Conservation (phyloP, 2,329 filamentous ascomycete genomes). For the Zelopaecilomyces penicillatus region DNA sequence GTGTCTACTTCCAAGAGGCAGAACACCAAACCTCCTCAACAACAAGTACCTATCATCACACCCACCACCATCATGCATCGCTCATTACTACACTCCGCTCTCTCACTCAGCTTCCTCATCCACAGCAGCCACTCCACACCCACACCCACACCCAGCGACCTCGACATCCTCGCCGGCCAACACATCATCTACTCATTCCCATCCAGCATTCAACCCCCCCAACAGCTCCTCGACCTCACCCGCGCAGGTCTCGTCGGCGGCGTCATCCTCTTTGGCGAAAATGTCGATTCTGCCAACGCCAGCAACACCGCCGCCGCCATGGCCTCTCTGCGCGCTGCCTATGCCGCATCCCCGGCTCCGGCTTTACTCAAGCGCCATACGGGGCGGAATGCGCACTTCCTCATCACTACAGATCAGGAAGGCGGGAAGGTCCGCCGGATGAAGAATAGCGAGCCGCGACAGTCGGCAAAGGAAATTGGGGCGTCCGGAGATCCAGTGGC, state of each 20-base stretch:
- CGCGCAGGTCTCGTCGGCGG: conserved; percentile 8
- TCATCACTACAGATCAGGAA: conserved; percentile 10
- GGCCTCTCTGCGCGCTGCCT: conserved; percentile 3
- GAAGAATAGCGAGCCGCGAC: conserved; percentile 1
- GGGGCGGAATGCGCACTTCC: conserved; percentile 3
- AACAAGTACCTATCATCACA: no score
- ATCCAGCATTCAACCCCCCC: conserved; percentile 3
- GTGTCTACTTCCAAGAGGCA: no score
- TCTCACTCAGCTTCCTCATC: no score
- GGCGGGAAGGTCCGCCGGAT: conserved; percentile 8
- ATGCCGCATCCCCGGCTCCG: conserved; percentile 6
- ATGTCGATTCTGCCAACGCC: conserved; percentile 2
- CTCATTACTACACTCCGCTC: no score
- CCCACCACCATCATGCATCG: no score
- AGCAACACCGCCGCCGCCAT: conserved; percentile 7
- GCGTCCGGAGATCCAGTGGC: conserved; percentile 1
- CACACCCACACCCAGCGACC: background rate
- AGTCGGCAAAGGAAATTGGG: conserved; percentile 4
- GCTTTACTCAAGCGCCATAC: conserved; percentile 3
- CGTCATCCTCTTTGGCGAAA: conserved; percentile 8
- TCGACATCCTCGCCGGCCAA: conserved; percentile 8
- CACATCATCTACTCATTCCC: conserved; percentile 9
- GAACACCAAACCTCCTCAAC: no score
- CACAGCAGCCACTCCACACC: no score
- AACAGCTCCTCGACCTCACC: conserved; percentile 7